Evolutionary conservation across 1,284 basidiomycete genomes (phyloP).

Genomic region (Schizophyllum commune): DNA sequence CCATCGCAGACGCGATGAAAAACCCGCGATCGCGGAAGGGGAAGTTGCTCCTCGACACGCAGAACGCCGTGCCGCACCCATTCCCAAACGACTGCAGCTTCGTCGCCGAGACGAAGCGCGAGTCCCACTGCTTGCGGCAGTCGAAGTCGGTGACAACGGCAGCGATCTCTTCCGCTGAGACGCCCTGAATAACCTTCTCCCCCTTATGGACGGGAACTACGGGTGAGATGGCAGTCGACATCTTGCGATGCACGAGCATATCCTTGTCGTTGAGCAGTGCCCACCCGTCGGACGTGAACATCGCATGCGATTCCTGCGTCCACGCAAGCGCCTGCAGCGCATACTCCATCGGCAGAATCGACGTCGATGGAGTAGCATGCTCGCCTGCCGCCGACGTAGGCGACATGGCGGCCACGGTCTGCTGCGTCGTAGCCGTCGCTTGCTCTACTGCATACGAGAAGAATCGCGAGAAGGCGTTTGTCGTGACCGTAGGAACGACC

Average conservation of each 20-base stretch:
- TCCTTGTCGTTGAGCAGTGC: slow-evolving; percentile 75
- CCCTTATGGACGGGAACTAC: slow-evolving; percentile 83
- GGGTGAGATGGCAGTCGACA: slow-evolving; percentile 72
- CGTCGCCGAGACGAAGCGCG: slow-evolving; percentile 64
- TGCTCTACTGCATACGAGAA: slow-evolving; percentile 72
- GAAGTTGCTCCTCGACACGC: slow-evolving; percentile 71
- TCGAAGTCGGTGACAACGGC: slow-evolving; percentile 65
- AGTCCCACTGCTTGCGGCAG: slow-evolving; percentile 80
- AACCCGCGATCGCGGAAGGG: slow-evolving; percentile 90
- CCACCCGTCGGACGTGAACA: slow-evolving; percentile 71
- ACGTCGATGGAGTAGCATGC: slow-evolving; percentile 37
- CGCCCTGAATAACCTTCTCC: slow-evolving; percentile 89
- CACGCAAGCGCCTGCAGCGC: slow-evolving; percentile 76
- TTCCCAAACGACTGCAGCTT: slow-evolving; percentile 79
- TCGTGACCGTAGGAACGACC: not conserved
- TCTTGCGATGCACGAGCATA: slow-evolving; percentile 70
- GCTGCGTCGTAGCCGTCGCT: slow-evolving; percentile 61
- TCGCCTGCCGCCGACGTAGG: slow-evolving; percentile 40
- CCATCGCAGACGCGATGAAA: slow-evolving; percentile 71
- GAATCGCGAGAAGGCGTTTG: slow-evolving; percentile 35
- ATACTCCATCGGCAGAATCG: slow-evolving; percentile 64
- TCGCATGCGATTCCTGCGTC: slow-evolving; percentile 67
- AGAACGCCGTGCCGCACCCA: slow-evolving; percentile 63
- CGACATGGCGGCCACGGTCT: slow-evolving; percentile 63
- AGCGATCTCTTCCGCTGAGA: slow-evolving; percentile 88